A percentile compares a stretch with the other conserved stretches of the same genome.
These are phyloP conservation scores for Elsinoe batatas DNA, from an alignment of 2,329 filamentous ascomycete genomes.

Conservation along the genomic window DNA sequence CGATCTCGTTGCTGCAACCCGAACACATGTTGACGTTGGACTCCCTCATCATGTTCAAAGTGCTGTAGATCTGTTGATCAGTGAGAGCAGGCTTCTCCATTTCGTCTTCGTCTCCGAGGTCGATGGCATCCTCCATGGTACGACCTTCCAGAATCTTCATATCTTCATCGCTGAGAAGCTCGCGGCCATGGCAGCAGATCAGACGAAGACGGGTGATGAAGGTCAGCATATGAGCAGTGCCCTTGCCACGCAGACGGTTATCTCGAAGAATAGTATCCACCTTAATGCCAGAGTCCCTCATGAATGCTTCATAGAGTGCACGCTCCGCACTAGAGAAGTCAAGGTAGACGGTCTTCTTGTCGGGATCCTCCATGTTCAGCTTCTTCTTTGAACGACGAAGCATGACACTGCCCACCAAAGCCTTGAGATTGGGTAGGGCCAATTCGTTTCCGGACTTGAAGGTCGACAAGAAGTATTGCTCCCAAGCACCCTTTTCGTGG, in stretches of 20 bases:
- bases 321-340: slow-evolving; percentile 67
- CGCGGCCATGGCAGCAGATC: slow-evolving; percentile 88
- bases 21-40: slow-evolving; percentile 67
- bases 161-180: slow-evolving; percentile 77
- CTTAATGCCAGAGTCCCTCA: slow-evolving; percentile 67
- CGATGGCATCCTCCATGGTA: slow-evolving; percentile 67
- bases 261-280: slow-evolving; percentile 63
- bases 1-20: slow-evolving; percentile 52
- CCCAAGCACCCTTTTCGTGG: slow-evolving; percentile 65
- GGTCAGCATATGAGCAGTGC: slow-evolving; percentile 89
- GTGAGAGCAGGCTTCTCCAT: slow-evolving; percentile 47
- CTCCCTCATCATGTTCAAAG: slow-evolving; percentile 74
- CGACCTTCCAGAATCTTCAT: slow-evolving; percentile 64
- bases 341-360: slow-evolving; percentile 63
- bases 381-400: slow-evolving; percentile 84
- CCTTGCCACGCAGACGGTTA: slow-evolving; percentile 50
- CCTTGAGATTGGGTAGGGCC: slow-evolving; percentile 72
- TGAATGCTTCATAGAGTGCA: slow-evolving; percentile 73
- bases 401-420: slow-evolving; percentile 91
- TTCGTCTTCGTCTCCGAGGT: slow-evolving; percentile 70
- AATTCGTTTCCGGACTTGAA: slow-evolving; percentile 81
- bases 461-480: slow-evolving; percentile 67
- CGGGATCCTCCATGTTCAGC: slow-evolving; percentile 67
- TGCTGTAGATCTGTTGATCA: slow-evolving; percentile 70
- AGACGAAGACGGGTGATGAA: slow-evolving; percentile 81